Percentiles rank a stretch among this genome's conserved stretches.
Evolutionary conservation across 1,284 basidiomycete genomes (phyloP).

Genomic region (Fomitopsis schrenkii): DNA sequence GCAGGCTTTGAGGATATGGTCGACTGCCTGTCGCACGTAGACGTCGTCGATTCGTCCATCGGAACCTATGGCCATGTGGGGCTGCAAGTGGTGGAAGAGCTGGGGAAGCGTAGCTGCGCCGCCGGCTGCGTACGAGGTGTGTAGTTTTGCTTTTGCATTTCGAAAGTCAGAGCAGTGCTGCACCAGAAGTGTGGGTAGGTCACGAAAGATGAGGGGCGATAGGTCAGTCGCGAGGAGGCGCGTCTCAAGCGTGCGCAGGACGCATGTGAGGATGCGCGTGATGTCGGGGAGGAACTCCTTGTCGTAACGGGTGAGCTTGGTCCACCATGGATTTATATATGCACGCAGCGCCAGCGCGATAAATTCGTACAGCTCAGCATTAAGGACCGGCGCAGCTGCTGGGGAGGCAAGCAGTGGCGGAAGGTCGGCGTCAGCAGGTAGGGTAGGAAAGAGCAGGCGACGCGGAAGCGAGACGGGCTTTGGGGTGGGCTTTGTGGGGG

Average conservation of each 20-base stretch:
- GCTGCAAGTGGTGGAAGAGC: constrained; percentile 74
- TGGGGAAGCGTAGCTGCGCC: constrained; percentile 55
- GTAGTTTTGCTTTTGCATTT: constrained; percentile 53
- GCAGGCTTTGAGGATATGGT: constrained; percentile 62
- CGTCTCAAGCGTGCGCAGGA: constrained; percentile 57
- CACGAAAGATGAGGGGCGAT: constrained; percentile 50
- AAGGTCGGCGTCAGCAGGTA: constrained; percentile 39
- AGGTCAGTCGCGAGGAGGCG: constrained; percentile 56
- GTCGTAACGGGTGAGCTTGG: constrained; percentile 76
- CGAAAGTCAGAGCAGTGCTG: constrained; percentile 77
- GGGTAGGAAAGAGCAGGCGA: constrained; percentile 67
- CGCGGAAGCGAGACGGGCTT: constrained; percentile 45
- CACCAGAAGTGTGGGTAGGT: constrained; percentile 58
- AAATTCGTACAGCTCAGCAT: constrained; percentile 70
- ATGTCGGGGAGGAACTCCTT: constrained; percentile 76
- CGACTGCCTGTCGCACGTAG: constrained; percentile 73
- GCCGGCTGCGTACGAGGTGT: constrained; percentile 64
- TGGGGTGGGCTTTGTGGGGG: constrained; percentile 14
- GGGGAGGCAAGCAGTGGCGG: constrained; percentile 51
- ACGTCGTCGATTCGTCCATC: constrained; percentile 64
- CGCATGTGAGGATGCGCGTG: constrained; percentile 49
- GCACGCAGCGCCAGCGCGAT: constrained; percentile 74
- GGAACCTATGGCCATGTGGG: constrained; percentile 70
- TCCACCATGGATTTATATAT: constrained; percentile 79
- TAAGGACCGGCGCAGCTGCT: constrained; percentile 47